These are phyloP conservation scores for Truncatella angustata DNA, from an alignment of 2,329 filamentous ascomycete species.

Conservation along the genomic window DNA sequence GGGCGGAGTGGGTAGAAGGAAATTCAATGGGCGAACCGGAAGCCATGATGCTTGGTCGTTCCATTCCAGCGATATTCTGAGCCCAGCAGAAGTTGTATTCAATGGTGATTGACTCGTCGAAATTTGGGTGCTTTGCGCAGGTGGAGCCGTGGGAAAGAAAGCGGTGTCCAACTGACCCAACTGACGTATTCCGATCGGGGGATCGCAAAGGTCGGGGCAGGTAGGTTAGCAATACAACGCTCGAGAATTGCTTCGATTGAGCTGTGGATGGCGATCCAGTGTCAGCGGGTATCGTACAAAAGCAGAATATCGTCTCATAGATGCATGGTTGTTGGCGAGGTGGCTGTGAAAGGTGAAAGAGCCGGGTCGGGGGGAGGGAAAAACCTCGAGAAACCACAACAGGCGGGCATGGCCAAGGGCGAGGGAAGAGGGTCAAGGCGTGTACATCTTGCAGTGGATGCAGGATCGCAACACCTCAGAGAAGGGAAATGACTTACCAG, in stretches of 20 bases:
- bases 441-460: conserved; percentile 15
- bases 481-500: conserved; percentile 35
- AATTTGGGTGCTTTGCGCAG: too few species aligned
- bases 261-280: neutral
- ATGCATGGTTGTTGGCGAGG: neutral
- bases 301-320: neutral
- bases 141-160: too few species aligned
- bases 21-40: conserved; percentile 44
- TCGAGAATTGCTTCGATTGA: conserved; percentile 5
- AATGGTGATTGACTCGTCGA: too few species aligned
- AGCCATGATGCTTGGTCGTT: conserved; percentile 39
- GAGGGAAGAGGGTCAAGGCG: conserved; percentile 8
- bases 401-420: conserved; percentile 15
- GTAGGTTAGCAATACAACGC: conserved; percentile 1
- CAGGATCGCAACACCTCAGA: conserved; percentile 35
- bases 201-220: neutral
- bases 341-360: neutral
- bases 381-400: neutral
- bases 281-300: neutral
- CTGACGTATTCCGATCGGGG: too few species aligned
- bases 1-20: conserved; percentile 30
- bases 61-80: conserved; percentile 19
- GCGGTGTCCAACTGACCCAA: too few species aligned
- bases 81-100: conserved; percentile 1
- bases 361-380: neutral